Percentiles rank a stretch among this genome's conserved stretches.
phyloP scores from a whole-genome alignment of 148 eudicot genomes.

The Diospyros kaki region DNA sequence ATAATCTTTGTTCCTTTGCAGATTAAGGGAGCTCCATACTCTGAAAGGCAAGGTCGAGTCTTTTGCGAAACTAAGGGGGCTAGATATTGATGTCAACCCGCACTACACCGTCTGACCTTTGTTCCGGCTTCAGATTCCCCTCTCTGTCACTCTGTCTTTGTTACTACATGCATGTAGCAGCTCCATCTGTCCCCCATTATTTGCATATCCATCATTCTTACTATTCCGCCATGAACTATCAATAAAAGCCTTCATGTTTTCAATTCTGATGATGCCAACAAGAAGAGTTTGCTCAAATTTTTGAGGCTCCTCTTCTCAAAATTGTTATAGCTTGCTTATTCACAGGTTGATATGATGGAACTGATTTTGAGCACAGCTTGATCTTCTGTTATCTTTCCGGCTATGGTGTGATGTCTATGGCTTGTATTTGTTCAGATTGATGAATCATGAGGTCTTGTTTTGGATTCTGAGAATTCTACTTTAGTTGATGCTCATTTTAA shows the following conservation, averaged over 20 bases:
- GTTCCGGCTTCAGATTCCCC: background rate
- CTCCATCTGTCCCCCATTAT: background rate
- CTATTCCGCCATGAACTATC: background rate
- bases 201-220: background rate
- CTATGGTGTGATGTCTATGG: background rate
- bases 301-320: background rate
- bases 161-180: background rate
- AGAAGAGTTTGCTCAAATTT: background rate
- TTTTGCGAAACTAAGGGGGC: constrained; percentile 36
- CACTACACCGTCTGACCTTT: constrained; percentile 26
- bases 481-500: too few species aligned
- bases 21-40: constrained; percentile 51
- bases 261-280: too few species aligned
- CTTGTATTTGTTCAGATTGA: background rate
- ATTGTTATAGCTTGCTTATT: background rate
- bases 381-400: background rate
- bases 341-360: background rate
- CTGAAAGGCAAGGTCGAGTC: constrained; percentile 34
- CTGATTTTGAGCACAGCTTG: background rate
- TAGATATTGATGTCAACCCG: constrained; percentile 37
- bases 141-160: background rate
- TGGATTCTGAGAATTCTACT: too few species aligned
- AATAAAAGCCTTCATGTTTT: background rate
- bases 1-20: constrained; percentile 4
- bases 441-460: too few species aligned